Conservation (phyloP, 768 basidiomycete species). For the Floccularia luteovirens region DNA sequence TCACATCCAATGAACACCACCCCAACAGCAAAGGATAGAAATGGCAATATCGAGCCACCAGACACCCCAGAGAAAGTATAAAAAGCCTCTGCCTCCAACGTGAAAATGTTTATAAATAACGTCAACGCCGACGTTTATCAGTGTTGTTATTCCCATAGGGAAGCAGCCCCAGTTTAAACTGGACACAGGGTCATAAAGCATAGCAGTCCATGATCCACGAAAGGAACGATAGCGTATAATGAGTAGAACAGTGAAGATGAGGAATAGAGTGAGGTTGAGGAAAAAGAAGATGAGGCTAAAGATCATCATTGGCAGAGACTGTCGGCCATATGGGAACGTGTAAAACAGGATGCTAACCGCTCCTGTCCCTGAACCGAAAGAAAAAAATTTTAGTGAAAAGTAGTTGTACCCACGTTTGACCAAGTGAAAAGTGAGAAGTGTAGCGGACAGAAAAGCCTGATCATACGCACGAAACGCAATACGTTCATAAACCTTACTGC, state of each 20-base stretch:
- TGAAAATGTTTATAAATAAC: constrained; percentile 34
- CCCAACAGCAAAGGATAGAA: constrained; percentile 52
- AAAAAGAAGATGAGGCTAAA: constrained; percentile 43
- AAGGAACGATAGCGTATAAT: constrained; percentile 44
- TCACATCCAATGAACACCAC: constrained; percentile 60
- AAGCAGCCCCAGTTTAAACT: constrained; percentile 37
- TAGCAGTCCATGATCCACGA: constrained; percentile 30
- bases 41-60: constrained; percentile 65
- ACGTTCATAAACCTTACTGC: no score
- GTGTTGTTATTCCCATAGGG: constrained; percentile 56
- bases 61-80: constrained; percentile 50
- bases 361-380: constrained; percentile 31
- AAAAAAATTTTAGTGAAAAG: neutral
- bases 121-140: constrained; percentile 43
- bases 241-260: constrained; percentile 36
- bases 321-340: constrained; percentile 45
- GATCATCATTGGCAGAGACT: constrained; percentile 29
- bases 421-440: no score
- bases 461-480: no score
- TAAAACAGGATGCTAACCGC: constrained; percentile 48
- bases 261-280: constrained; percentile 49
- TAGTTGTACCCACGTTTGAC: no score
- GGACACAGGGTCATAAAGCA: constrained; percentile 38
- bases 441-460: no score
- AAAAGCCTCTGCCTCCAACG: constrained; percentile 44